A percentile compares a stretch with the other conserved stretches of the same genome.
These are phyloP conservation scores for Odonthalia washingtoniensis DNA, from an alignment of 31 red algal genomes.

Conservation along the genomic window DNA sequence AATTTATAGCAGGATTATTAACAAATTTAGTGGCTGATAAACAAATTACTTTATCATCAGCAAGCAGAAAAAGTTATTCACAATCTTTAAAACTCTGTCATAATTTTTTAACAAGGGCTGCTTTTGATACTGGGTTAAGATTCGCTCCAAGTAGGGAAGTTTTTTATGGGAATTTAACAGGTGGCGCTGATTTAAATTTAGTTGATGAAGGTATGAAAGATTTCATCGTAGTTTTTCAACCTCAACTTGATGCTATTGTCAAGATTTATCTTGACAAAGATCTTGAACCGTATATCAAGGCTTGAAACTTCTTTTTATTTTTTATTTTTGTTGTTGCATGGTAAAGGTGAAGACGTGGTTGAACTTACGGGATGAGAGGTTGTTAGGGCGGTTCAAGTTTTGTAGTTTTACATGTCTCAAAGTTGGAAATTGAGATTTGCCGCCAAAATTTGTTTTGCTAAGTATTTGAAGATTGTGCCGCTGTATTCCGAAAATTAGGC, in stretches of 20 bases:
- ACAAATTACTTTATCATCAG: conserved; percentile 44
- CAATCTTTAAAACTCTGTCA: conserved; percentile 55
- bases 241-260: conserved; percentile 48
- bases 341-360: neutral
- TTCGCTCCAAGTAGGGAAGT: conserved; percentile 60
- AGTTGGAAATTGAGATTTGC: neutral
- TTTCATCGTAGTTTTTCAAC: conserved; percentile 63
- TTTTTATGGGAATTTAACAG: conserved; percentile 69
- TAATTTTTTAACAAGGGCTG: conserved; percentile 52
- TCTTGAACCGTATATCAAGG: conserved; percentile 58
- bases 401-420: too few species aligned
- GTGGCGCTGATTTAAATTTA: conserved; percentile 39
- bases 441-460: neutral
- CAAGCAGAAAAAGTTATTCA: conserved; percentile 61
- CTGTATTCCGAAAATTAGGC: neutral
- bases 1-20: conserved; percentile 73
- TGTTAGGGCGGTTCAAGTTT: too few species aligned
- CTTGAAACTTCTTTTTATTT: neutral
- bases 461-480: neutral
- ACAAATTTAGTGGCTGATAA: conserved; percentile 34
- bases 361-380: too few species aligned
- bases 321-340: neutral
- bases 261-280: conserved; percentile 53
- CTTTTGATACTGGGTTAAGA: conserved; percentile 64
- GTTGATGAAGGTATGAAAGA: conserved; percentile 42